These are phyloP conservation scores for Stagonosporopsis vannaccii DNA, from an alignment of 2,329 filamentous ascomycete species.

Conservation along the genomic window DNA sequence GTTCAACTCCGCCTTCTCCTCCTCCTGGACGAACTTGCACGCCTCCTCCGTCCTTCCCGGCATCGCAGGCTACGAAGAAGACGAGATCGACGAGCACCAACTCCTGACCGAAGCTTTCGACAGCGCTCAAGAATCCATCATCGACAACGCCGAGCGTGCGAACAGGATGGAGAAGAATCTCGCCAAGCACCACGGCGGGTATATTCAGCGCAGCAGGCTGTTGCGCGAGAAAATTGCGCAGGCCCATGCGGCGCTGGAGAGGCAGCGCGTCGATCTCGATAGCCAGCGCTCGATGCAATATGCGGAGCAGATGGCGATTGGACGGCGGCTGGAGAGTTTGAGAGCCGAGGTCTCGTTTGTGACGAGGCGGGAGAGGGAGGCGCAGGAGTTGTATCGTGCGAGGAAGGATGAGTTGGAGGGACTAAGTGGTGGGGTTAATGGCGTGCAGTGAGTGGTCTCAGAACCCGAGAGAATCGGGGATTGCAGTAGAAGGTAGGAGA, in stretches of 20 bases:
- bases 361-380: slow-evolving; percentile 82
- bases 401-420: slow-evolving; percentile 79
- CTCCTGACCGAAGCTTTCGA: slow-evolving; percentile 77
- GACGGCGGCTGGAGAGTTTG: slow-evolving; percentile 73
- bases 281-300: slow-evolving; percentile 78
- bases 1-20: slow-evolving; percentile 53
- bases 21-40: slow-evolving; percentile 60
- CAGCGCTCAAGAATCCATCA: slow-evolving; percentile 74
- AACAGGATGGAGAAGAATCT: slow-evolving; percentile 95
- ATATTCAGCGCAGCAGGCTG: slow-evolving; percentile 83
- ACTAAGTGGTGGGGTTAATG: slow-evolving; percentile 55
- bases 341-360: slow-evolving; percentile 86
- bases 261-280: slow-evolving; percentile 74
- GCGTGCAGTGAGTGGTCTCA: slow-evolving; percentile 38
- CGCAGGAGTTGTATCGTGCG: slow-evolving; percentile 82
- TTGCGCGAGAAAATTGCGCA: slow-evolving; percentile 81
- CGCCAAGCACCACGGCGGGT: slow-evolving; percentile 84
- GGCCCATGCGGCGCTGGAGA: slow-evolving; percentile 75
- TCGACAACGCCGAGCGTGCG: slow-evolving; percentile 76
- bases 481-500: neutral
- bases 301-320: slow-evolving; percentile 79
- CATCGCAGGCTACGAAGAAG: slow-evolving; percentile 79
- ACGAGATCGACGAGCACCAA: slow-evolving; percentile 73
- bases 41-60: slow-evolving; percentile 69
- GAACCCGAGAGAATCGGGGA: neutral